Base-by-base conservation (phyloP, 1,284 basidiomycete species). In the Clitocybe nebularis region DNA sequence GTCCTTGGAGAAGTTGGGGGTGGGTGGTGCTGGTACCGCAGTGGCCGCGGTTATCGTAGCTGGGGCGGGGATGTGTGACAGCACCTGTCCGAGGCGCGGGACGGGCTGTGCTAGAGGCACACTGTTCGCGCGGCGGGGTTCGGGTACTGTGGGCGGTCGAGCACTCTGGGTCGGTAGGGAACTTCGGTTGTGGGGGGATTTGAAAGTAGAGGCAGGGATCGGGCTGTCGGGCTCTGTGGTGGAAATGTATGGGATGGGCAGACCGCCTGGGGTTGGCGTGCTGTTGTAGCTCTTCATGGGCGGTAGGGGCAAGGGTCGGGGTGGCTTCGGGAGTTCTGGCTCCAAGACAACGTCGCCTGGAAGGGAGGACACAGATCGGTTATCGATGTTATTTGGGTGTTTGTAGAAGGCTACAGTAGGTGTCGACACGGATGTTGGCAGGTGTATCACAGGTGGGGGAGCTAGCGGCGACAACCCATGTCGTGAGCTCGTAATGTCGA, bases 241-340 rank as follows among this genome's bases (percentile, higher is more conserved):
- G 3, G 75, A 71, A 43, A 81, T 79, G 7, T 55, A 62, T 9
- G 79, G 79, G 35, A 81, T 74, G 2, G 69, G 64, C 8, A 72
- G 49, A 0, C 30, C 39, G 23, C 39, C 39, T 17, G 39, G 39
- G 10, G 22, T 41, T 20, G 28, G 29, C 9, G n/a, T 16, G 5
- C 29, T 32, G 14, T 3, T 2, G 7, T 16, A 3, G 29, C 68
- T 67, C 11, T 13, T 32, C 23, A 29, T 20, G 21, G 41, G 21
- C 20, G 16, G 29, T 22, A 25, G 24, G 22, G 16, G 11, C 11
- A n/a, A n/a, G 21, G 41, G 21, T 25, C 23, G 29, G 33, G 33
- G 24, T 32, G 16, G 11, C 11, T 17, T 35, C 20, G n/a, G 10
- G 5, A 35, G 13, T 9, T n/a, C 21, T 20, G n/a, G 33, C n/a